Conservation (phyloP, 202 grass and related monocot species). For the Carex arenaria region DNA sequence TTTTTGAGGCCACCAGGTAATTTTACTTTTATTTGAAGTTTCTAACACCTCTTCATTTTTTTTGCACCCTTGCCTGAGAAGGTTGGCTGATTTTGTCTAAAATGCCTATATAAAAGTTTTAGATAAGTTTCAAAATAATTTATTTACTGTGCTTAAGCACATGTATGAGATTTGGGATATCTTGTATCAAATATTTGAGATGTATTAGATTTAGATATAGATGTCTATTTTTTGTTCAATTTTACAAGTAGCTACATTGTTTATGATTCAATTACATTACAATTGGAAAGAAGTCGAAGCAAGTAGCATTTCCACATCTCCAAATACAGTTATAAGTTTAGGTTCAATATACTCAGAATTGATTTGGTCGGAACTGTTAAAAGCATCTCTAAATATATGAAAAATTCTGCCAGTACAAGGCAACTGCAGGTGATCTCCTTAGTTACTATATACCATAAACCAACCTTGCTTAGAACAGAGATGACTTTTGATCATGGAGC, state of each 20-base stretch:
- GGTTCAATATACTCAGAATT: neutral
- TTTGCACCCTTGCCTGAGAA: neutral
- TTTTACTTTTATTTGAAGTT: neutral
- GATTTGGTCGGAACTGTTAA: neutral
- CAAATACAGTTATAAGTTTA: neutral
- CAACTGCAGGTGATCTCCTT: neutral
- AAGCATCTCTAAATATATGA: neutral
- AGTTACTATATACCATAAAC: neutral
- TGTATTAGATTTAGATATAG: neutral
- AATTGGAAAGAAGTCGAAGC: neutral
- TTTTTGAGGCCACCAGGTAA: neutral
- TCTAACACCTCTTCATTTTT: neutral
- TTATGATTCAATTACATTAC: neutral
- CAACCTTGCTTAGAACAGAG: too few species aligned
- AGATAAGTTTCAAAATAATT: neutral
- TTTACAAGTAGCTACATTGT: neutral
- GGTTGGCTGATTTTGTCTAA: neutral
- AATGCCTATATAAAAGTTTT: neutral
- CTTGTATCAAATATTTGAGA: neutral
- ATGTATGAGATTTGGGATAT: slow-evolving; percentile 1
- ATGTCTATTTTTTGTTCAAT: neutral
- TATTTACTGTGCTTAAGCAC: slow-evolving; percentile 2
- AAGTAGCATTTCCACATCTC: neutral
- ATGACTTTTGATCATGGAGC: too few species aligned
- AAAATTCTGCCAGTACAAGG: neutral